Conservation (phyloP, 2,329 filamentous ascomycete genomes). For the Calycina marina region DNA sequence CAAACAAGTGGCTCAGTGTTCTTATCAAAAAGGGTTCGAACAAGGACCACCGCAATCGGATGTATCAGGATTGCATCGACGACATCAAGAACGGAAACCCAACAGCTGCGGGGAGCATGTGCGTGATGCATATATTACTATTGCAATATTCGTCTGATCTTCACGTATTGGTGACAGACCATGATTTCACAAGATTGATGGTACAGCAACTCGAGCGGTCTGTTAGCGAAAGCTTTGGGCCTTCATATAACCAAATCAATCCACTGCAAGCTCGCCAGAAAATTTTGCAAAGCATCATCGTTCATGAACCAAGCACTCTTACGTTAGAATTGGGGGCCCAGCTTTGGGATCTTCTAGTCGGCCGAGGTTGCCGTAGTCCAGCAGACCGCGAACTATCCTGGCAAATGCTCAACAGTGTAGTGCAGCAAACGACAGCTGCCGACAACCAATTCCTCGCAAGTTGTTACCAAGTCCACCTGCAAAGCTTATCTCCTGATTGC, state of each 20-base stretch:
- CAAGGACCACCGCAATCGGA: slow-evolving; percentile 38
- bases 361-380: slow-evolving; percentile 40
- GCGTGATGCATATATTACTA: slow-evolving; percentile 41
- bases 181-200: slow-evolving; percentile 45
- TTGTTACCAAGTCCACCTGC: slow-evolving; percentile 42
- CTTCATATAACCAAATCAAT: too few species aligned
- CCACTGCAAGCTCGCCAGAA: too few species aligned
- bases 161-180: slow-evolving; percentile 40
- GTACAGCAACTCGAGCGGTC: slow-evolving; percentile 47
- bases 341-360: slow-evolving; percentile 63
- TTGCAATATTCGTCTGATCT: slow-evolving; percentile 35
- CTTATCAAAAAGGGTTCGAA: slow-evolving; percentile 41
- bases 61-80: slow-evolving; percentile 52
- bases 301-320: slow-evolving; percentile 45
- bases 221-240: slow-evolving; percentile 11
- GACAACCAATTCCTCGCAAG: slow-evolving; percentile 40
- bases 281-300: slow-evolving; percentile 42
- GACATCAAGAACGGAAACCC: slow-evolving; percentile 50
- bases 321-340: slow-evolving; percentile 42
- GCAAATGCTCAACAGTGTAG: slow-evolving; percentile 50
- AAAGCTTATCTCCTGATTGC: slow-evolving; percentile 37
- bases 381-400: slow-evolving; percentile 46
- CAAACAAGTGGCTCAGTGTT: slow-evolving; percentile 42
- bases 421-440: slow-evolving; percentile 28
- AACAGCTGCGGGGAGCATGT: slow-evolving; percentile 60